Percentiles rank a stretch among this genome's conserved stretches.
Conservation (phyloP, 805 yeast species). For the Candida morakotiae region DNA sequence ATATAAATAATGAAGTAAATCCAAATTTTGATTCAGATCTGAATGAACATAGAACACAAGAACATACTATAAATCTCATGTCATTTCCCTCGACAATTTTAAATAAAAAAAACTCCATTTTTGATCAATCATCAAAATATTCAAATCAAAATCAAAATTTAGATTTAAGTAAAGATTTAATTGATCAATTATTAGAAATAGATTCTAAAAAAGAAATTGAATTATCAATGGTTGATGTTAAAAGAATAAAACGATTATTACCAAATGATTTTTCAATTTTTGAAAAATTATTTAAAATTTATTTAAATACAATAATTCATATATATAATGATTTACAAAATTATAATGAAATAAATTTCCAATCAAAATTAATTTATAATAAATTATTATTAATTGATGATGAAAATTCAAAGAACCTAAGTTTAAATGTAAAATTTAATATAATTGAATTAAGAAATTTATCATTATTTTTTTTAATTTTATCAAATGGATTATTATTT, state of each 20-base stretch:
- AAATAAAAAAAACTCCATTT: not conserved
- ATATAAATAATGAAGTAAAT: not conserved
- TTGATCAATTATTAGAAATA: conserved; percentile 2
- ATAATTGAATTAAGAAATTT: conserved; percentile 14
- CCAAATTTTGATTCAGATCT: not conserved
- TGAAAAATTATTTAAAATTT: conserved; percentile 6
- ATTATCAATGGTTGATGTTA: conserved; percentile 10
- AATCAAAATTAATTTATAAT: conserved; percentile 6
- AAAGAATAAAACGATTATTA: conserved; percentile 10
- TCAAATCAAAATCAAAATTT: not conserved
- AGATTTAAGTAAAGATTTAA: conserved; percentile 1
- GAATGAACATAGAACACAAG: too few relatives aligned
- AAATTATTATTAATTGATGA: conserved; percentile 8
- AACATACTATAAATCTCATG: not conserved
- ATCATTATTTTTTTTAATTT: conserved; percentile 15
- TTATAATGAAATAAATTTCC: conserved; percentile 5
- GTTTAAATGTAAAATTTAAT: conserved; percentile 6
- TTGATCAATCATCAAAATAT: too few relatives aligned
- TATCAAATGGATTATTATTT: conserved; percentile 18
- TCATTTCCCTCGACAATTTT: not conserved
- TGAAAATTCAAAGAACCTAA: conserved; percentile 8
- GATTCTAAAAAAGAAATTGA: conserved; percentile 7
- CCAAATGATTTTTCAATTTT: conserved; percentile 6
- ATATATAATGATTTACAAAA: conserved; percentile 7
- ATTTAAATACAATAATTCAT: conserved; percentile 5